A percentile compares a stretch with the other conserved stretches of the same genome.
Conservation (phyloP, 2,329 filamentous ascomycete genomes). For the Penicillium sp. region DNA sequence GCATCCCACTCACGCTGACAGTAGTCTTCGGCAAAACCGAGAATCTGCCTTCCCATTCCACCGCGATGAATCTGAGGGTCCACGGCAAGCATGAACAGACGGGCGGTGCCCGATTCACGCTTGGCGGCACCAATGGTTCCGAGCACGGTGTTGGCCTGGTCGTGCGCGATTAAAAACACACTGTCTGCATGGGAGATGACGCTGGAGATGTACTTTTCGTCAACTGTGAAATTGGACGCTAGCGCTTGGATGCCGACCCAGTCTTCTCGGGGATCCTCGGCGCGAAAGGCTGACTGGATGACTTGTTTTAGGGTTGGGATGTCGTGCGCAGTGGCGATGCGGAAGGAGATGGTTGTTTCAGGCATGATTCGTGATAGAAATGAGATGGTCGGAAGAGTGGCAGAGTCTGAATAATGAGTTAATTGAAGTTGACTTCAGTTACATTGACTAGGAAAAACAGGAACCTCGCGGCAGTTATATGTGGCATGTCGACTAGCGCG, state of each 20-base stretch:
- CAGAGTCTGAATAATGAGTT: too few species aligned
- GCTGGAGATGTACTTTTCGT: constrained; percentile 17
- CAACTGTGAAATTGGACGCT: constrained; percentile 18
- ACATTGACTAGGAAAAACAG: too few species aligned
- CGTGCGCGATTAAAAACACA: constrained; percentile 21
- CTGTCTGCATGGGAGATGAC: constrained; percentile 25
- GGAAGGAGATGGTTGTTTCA: constrained; percentile 28
- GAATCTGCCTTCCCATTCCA: constrained; percentile 21
- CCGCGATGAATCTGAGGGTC: constrained; percentile 17
- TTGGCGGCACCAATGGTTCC: constrained; percentile 19
- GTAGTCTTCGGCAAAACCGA: constrained; percentile 26
- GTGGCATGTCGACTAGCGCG: too few species aligned
- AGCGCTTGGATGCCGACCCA: constrained; percentile 35
- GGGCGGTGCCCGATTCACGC: constrained; percentile 10
- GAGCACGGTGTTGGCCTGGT: constrained; percentile 8
- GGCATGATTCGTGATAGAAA: constrained; percentile 8
- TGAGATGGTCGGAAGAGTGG: too few species aligned
- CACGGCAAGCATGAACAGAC: constrained; percentile 23
- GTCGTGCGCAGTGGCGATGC: constrained; percentile 34
- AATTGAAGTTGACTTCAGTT: too few species aligned
- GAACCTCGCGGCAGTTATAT: not conserved
- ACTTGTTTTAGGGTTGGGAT: constrained; percentile 33
- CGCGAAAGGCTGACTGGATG: constrained; percentile 38
- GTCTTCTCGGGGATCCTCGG: constrained; percentile 32
- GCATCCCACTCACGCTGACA: constrained; percentile 18